These are phyloP conservation scores for Hylodesmum podocarpum DNA, from an alignment of 306 rosid genomes.

Conservation along the genomic window DNA sequence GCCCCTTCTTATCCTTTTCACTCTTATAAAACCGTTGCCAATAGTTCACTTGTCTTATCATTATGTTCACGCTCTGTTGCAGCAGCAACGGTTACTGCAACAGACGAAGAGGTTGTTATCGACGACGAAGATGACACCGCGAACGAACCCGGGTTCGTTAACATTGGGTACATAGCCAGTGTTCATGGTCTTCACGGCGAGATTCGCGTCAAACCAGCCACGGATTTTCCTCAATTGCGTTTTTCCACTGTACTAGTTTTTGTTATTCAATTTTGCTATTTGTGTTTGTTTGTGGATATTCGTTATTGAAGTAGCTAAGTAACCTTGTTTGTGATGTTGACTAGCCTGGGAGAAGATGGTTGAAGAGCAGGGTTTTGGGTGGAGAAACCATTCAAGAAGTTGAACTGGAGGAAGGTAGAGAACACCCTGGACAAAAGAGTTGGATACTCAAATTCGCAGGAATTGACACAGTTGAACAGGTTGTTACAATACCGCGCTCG, in stretches of 20 bases:
- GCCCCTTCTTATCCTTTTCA: constrained; percentile 22
- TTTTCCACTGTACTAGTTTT: constrained; percentile 54
- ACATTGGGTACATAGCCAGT: constrained; percentile 70
- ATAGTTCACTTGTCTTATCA: not conserved
- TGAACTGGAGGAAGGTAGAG: constrained; percentile 87
- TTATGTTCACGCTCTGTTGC: constrained; percentile 4
- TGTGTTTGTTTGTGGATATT: not conserved
- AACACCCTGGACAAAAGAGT: constrained; percentile 73
- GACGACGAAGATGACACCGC: constrained; percentile 34
- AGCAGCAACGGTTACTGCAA: constrained; percentile 49
- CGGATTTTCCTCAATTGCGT: constrained; percentile 85
- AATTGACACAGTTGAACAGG: constrained; percentile 73
- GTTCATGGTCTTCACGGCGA: constrained; percentile 86
- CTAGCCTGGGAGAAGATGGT: constrained; percentile 91
- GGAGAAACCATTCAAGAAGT: constrained; percentile 60
- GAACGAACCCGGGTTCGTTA: constrained; percentile 45
- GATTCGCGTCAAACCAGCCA: constrained; percentile 67
- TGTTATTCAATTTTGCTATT: not conserved
- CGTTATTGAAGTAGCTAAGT: not conserved
- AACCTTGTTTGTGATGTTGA: not conserved
- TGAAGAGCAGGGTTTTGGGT: constrained; percentile 60
- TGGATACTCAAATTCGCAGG: constrained; percentile 85
- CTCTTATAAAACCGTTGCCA: constrained; percentile 42
- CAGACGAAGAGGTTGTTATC: constrained; percentile 37
- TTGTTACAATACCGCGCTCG: not conserved